Evolutionary conservation across 2,329 filamentous ascomycete genomes (phyloP).

Genomic region (Xylariaceae sp.): DNA sequence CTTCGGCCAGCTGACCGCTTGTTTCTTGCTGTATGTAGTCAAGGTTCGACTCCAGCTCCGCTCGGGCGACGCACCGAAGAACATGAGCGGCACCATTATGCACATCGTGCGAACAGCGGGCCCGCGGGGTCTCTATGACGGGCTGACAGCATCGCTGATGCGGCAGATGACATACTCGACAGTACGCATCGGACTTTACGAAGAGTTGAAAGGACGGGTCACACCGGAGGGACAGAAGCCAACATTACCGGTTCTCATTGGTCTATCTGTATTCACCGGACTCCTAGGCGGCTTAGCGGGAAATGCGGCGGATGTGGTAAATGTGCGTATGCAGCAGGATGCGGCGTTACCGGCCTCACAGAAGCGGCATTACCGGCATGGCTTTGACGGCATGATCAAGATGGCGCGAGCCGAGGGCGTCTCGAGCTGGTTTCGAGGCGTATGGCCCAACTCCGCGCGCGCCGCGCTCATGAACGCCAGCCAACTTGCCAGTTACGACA

Average conservation of each 20-base stretch:
- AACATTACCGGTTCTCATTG: constrained; percentile 71
- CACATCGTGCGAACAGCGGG: constrained; percentile 77
- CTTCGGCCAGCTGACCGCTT: background rate
- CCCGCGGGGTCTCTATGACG: constrained; percentile 77
- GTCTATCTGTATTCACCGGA: constrained; percentile 77
- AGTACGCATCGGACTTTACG: constrained; percentile 93
- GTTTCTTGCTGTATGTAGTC: constrained; percentile 38
- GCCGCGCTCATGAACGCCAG: constrained; percentile 85
- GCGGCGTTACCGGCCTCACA: constrained; percentile 68
- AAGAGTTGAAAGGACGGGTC: constrained; percentile 75
- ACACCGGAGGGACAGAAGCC: constrained; percentile 49
- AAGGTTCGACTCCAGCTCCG: constrained; percentile 84
- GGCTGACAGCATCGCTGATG: constrained; percentile 86
- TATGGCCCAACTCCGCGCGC: constrained; percentile 75
- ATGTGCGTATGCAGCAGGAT: constrained; percentile 97
- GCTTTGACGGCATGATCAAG: constrained; percentile 76
- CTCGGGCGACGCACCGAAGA: constrained; percentile 66
- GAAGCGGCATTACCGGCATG: constrained; percentile 84
- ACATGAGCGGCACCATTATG: constrained; percentile 80
- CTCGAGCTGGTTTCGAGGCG: constrained; percentile 73
- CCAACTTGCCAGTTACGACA: constrained; percentile 81
- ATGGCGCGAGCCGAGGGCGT: constrained; percentile 86
- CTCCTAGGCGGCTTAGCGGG: constrained; percentile 85
- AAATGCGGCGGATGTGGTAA: constrained; percentile 93
- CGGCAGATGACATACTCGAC: constrained; percentile 96